Evolutionary conservation across 257 asterid species (phyloP), one percentile per base, ranked within the genome.

Genomic region (Dorcoceras hygrometricum): DNA sequence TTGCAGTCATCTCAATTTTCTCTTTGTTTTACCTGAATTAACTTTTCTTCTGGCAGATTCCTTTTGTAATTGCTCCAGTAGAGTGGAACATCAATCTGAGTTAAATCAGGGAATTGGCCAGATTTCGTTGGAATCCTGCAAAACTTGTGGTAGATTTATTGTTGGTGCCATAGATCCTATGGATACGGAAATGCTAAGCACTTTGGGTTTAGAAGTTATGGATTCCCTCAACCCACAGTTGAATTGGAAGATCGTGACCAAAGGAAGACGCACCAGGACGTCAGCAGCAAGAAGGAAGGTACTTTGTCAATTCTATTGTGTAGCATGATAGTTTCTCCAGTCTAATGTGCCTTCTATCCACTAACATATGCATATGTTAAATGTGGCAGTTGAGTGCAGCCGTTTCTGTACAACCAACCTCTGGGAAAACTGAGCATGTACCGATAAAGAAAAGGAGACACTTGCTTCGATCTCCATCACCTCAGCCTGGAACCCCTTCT

Each of bases 391-490:
- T 82, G 4, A 81, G 80, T 74, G 83, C 73, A 29, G 63, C 75
- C 59, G 72, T 63, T 65, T 26, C 16, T 66, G 81, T 83, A 67
- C 83, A 73, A 67, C 62, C 67, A 48, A 67, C 77, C 54, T 68
- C 84, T 50, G 77, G 81, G 18, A 83, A 79, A 73, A 65, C 70
- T 5, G 89, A 82, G 63, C 73, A 58, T 29, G 82, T 87, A 22
- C 96, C 90, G 5, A 66, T 80, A 67, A 91, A 87, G 86, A 89
- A 89, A 76, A 77, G 91, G 70, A 86, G 95, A 51, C 81, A 75
- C 54, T 62, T 79, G 65, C 80, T 78, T 64, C 81, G 72, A 48
- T 77, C 91, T 66, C 76, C 82, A n/a, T 70, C 65, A 43, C 74
- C 84, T 54, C 77, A 73, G 34, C 77, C 81, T 7, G 70, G 73